A percentile compares a stretch with the other conserved stretches of the same genome.
These are phyloP conservation scores for Pseudovirgaria hyperparasitica DNA, from an alignment of 2,329 filamentous ascomycete species.

Conservation along the genomic window DNA sequence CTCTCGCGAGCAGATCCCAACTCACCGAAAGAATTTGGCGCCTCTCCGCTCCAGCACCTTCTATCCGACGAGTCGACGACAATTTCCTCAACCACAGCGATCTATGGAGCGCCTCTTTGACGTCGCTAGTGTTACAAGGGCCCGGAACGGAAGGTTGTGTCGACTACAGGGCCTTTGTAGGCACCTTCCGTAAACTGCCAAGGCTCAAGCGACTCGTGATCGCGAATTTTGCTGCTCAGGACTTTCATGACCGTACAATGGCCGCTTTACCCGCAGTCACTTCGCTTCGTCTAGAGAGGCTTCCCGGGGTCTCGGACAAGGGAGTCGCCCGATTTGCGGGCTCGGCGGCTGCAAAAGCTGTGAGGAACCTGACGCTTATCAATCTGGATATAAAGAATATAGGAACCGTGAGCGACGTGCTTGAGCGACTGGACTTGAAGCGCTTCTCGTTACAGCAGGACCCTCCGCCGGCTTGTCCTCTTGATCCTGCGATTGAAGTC, in stretches of 20 bases:
- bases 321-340: conserved; percentile 40
- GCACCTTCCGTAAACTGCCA: conserved; percentile 40
- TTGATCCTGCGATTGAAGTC: conserved; percentile 30
- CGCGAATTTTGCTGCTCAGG: conserved; percentile 38
- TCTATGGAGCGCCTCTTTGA: conserved; percentile 39
- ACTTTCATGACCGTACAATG: conserved; percentile 43
- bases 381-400: conserved; percentile 41
- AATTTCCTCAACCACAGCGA: conserved; percentile 31
- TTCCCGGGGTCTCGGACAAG: conserved; percentile 42
- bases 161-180: conserved; percentile 42
- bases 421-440: conserved; percentile 33
- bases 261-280: conserved; percentile 38
- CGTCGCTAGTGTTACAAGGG: conserved; percentile 36
- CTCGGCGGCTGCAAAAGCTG: conserved; percentile 29
- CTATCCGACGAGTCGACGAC: conserved; percentile 19
- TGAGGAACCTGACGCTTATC: conserved; percentile 38
- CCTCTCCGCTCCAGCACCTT: conserved; percentile 18
- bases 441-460: conserved; percentile 42
- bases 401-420: conserved; percentile 37
- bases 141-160: conserved; percentile 24
- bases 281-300: conserved; percentile 42
- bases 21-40: conserved; percentile 45
- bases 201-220: conserved; percentile 40
- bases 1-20: conserved; percentile 40
- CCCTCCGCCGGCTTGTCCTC: conserved; percentile 31